These are phyloP conservation scores for Spirogloea muscicola DNA, from an alignment of 139 green algal genomes.

Conservation along the genomic window DNA sequence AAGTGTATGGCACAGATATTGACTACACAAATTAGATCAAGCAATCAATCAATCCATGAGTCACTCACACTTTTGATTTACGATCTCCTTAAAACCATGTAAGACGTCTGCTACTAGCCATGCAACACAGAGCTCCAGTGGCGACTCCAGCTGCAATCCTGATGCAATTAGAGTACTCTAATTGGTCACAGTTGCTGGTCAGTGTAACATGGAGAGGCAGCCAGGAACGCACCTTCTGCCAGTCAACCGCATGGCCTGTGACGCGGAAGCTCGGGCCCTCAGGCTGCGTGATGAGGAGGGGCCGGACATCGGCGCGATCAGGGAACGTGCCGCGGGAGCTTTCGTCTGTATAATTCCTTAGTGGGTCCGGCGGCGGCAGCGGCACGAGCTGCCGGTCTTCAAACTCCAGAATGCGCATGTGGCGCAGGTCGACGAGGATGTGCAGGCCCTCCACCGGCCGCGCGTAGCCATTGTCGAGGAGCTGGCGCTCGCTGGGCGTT, in stretches of 20 bases:
- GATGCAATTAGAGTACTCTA: no score
- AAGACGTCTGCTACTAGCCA: no score
- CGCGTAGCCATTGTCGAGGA: slow-evolving; percentile 41
- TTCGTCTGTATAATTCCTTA: slow-evolving; percentile 30
- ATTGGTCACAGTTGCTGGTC: no score
- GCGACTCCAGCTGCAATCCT: no score
- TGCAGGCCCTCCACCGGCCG: slow-evolving; percentile 29
- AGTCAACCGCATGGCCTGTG: slow-evolving; percentile 65
- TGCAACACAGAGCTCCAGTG: no score
- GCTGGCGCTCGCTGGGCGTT: not conserved
- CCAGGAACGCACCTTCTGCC: slow-evolving; percentile 61
- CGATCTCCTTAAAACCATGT: no score
- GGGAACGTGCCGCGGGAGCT: not conserved
- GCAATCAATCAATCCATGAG: no score
- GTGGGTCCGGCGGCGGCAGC: slow-evolving; percentile 30
- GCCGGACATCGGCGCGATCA: slow-evolving; percentile 24
- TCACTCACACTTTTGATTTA: no score
- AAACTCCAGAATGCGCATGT: slow-evolving; percentile 19
- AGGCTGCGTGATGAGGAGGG: slow-evolving; percentile 26
- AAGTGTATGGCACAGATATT: no score
- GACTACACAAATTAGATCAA: no score
- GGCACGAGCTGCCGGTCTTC: slow-evolving; percentile 33
- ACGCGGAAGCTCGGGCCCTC: slow-evolving; percentile 65
- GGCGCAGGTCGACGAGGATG: slow-evolving; percentile 30
- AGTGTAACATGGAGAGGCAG: no score